Base-by-base conservation (phyloP, 495 filamentous ascomycete species). In the Paragyromitra xinjiangensis region DNA sequence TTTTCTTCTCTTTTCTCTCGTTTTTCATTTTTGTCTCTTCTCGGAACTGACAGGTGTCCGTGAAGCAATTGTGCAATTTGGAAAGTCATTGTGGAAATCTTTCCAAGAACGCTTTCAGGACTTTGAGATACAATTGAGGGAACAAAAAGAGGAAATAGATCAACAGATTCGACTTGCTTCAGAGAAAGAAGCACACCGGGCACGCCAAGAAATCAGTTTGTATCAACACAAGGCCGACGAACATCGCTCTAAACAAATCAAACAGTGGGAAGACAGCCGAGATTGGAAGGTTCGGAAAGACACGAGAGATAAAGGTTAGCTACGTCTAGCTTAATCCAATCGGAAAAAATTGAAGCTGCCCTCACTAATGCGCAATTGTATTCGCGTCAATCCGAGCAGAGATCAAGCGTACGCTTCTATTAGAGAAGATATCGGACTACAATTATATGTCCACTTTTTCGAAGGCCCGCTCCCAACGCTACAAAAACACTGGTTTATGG, bases 351-450 rank as follows among this genome's bases (percentile, higher is more conserved):
- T 29, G 7, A 12, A 40, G 9, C 48, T 69, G 6, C 58, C 26
- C 29, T 44, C 11, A 58, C 70, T 73, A 59, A 73, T 14, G 34
- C 9, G 22, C 7, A 16, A 7, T 6, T 19, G 5, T 22, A 8
- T 16, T 65, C 11, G 0, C 5, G 34, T 42, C n/a, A 2, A 26
- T 48, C 24, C 14, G 16, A 5, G 9, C 12, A 79, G 77, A 71
- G 12, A 39, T 24, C 8, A 71, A 65, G 22, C 59, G 66, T 42
- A 42, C 6, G 3, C 34, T 40, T 51, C 40, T 79, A 12, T 29
- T 76, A 4, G 50, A 76, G 16, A 64, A 68, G 26, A 62, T 79
- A 71, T 79, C 77, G 1, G 11, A 22, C 63, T 75, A 79, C 3
- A 37, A 79, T 42, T 42, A 75, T 64, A 69, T 22, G 12, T 50